Conservation (phyloP, 441 rosid genomes). For the Erodium chrysanthum region DNA sequence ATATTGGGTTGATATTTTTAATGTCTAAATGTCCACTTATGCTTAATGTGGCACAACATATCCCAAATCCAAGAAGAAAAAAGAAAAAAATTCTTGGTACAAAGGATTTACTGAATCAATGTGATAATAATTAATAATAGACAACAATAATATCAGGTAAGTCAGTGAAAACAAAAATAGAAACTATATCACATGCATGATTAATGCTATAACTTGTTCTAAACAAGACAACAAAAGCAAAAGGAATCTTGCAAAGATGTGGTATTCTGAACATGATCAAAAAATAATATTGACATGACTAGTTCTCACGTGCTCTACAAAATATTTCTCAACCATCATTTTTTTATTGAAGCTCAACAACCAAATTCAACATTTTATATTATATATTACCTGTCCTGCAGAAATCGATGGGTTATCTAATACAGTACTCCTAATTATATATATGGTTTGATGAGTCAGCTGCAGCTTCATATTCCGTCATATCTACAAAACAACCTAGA, state of each 20-base stretch:
- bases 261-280: background rate
- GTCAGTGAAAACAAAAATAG: no score
- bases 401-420: conserved; percentile 3
- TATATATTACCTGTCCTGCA: conserved; percentile 17
- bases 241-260: background rate
- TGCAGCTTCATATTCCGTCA: conserved; percentile 16
- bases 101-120: background rate
- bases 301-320: background rate
- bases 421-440: no score
- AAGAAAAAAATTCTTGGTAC: background rate
- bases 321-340: background rate
- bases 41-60: background rate
- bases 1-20: background rate
- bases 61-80: background rate
- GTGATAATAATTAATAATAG: background rate
- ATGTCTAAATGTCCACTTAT: background rate
- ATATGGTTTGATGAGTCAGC: background rate
- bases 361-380: conserved; percentile 3
- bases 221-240: background rate
- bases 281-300: background rate
- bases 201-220: background rate
- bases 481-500: conserved; percentile 14
- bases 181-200: background rate
- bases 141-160: no score
- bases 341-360: background rate